Percentiles rank a stretch among this genome's conserved stretches.
Conservation (phyloP, 1,139 yeast genomes). For the Scheffersomyces quercinus region DNA sequence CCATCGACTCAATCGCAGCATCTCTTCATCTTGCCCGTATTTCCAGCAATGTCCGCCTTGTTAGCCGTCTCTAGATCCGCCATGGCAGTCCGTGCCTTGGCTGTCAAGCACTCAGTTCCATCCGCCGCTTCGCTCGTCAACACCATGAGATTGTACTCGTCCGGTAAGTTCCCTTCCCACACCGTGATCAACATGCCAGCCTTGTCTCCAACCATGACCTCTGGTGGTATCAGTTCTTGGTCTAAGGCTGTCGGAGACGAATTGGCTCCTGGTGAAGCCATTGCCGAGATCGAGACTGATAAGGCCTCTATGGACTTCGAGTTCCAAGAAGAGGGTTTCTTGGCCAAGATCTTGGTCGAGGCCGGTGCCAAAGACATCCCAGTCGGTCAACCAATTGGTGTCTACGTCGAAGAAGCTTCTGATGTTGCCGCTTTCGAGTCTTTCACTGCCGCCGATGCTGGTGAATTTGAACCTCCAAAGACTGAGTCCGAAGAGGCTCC, state of each 20-base stretch:
- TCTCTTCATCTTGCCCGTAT: too few species aligned
- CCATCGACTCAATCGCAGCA: too few species aligned
- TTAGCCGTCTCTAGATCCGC: conserved; percentile 30
- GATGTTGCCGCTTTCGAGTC: conserved; percentile 87
- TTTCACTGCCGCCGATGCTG: conserved; percentile 85
- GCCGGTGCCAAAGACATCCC: conserved; percentile 90
- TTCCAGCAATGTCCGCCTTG: conserved; percentile 30
- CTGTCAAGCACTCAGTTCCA: conserved; percentile 5
- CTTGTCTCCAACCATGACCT: conserved; percentile 96
- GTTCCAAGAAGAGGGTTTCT: conserved; percentile 96
- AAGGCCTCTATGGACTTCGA: conserved; percentile 99
- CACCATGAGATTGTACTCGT: conserved; percentile 38
- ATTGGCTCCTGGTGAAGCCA: conserved; percentile 86
- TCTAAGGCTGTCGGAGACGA: conserved; percentile 84
- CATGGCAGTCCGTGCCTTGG: conserved; percentile 23
- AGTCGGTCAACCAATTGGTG: conserved; percentile 95
- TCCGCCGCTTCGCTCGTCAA: conserved; percentile 14
- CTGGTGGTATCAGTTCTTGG: conserved; percentile 90
- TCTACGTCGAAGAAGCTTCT: conserved; percentile 82
- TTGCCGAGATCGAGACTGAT: conserved; percentile 97
- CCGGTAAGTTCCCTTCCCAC: conserved; percentile 62
- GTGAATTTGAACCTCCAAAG: conserved; percentile 48
- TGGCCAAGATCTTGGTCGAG: conserved; percentile 85
- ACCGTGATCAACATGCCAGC: conserved; percentile 87
- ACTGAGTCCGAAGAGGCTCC: conserved; percentile 24